These are phyloP conservation scores for Apiotrichum domesticum DNA, from an alignment of 1,284 basidiomycete species.

Conservation along the genomic window DNA sequence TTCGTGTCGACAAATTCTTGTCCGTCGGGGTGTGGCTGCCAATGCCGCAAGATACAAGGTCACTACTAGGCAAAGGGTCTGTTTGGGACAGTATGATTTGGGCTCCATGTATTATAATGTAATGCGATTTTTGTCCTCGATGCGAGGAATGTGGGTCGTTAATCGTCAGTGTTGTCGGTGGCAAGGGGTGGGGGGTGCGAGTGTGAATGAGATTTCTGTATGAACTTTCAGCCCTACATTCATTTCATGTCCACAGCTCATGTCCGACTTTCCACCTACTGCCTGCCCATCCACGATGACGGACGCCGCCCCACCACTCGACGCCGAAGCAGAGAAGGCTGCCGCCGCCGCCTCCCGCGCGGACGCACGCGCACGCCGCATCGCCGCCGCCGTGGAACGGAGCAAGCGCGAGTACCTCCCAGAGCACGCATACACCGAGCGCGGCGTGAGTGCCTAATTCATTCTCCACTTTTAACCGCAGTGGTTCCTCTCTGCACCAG, in stretches of 20 bases:
- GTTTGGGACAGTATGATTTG: too few relatives aligned
- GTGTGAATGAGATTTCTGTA: too few relatives aligned
- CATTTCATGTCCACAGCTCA: too few relatives aligned
- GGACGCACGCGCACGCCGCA: conserved; percentile 24
- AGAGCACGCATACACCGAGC: conserved; percentile 40
- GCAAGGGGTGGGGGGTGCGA: too few relatives aligned
- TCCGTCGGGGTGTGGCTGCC: conserved; percentile 39
- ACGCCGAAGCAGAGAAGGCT: background rate
- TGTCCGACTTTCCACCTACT: too few relatives aligned
- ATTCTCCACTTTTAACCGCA: conserved; percentile 1
- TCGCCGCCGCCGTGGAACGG: conserved; percentile 35
- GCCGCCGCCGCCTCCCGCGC: conserved; percentile 16
- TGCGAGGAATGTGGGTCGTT: too few relatives aligned
- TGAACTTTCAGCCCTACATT: too few relatives aligned
- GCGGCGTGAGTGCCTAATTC: conserved; percentile 20
- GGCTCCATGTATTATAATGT: too few relatives aligned
- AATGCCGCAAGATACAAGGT: conserved; percentile 19
- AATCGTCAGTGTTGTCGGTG: too few relatives aligned
- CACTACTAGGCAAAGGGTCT: background rate
- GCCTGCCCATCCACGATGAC: too few relatives aligned
- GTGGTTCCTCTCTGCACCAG: conserved; percentile 12
- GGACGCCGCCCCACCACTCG: too few relatives aligned
- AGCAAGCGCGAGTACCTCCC: conserved; percentile 36
- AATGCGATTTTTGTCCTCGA: too few relatives aligned
- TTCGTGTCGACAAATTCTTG: conserved; percentile 24